These are phyloP conservation scores for Graphiopsis chlorocephala DNA, from an alignment of 2,329 filamentous ascomycete genomes.

Conservation along the genomic window DNA sequence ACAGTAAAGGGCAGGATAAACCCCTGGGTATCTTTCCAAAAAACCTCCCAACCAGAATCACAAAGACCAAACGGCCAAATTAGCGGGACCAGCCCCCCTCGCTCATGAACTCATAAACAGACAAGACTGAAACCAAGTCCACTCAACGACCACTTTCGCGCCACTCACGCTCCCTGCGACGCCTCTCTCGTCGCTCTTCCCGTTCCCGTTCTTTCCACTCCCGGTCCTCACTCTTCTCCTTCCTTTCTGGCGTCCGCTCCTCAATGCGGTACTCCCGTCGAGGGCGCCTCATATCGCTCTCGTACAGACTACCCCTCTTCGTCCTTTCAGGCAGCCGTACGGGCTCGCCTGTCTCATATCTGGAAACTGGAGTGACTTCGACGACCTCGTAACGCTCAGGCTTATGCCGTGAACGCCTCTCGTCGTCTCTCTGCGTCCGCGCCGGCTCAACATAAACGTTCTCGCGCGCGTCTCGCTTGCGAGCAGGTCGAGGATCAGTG, in stretches of 20 bases:
- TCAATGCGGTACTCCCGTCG: conserved; percentile 13
- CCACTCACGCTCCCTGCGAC: conserved; percentile 7
- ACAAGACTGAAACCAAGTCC: neutral
- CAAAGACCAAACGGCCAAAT: neutral
- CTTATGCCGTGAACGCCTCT: conserved; percentile 10
- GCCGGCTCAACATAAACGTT: conserved; percentile 21
- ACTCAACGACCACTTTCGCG: conserved; percentile 1
- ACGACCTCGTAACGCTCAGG: conserved; percentile 19
- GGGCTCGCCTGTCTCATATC: conserved; percentile 2
- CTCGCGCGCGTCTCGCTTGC: conserved; percentile 28
- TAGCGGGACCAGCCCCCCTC: conserved; percentile 5
- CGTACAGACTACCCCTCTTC: conserved; percentile 12
- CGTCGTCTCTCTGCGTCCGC: conserved; percentile 4
- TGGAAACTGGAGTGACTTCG: conserved; percentile 9
- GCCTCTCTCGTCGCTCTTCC: conserved; percentile 9
- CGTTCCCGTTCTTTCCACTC: conserved; percentile 10
- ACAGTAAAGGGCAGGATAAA: neutral
- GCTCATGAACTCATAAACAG: neutral
- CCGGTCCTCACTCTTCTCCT: conserved; percentile 3
- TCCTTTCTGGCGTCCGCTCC: conserved; percentile 5
- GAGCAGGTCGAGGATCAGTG: conserved; percentile 34
- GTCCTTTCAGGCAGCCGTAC: conserved; percentile 9
- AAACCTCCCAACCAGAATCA: neutral
- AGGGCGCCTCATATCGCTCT: conserved; percentile 14
- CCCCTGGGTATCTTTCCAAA: neutral